Conservation (phyloP, 2,329 filamentous ascomycete genomes). For the Septoria linicola region DNA sequence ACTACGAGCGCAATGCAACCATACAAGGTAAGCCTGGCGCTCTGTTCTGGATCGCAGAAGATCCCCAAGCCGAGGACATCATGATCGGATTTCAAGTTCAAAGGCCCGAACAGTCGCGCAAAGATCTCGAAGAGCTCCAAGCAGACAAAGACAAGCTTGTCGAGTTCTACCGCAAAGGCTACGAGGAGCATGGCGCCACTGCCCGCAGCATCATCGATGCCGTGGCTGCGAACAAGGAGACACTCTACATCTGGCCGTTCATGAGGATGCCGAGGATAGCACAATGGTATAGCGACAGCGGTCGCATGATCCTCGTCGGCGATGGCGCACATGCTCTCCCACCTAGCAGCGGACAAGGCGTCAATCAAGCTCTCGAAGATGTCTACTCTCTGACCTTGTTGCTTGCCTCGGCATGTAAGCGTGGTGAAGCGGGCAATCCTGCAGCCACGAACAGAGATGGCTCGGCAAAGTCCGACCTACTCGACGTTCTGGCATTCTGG, state of each 20-base stretch:
- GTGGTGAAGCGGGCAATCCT: not conserved
- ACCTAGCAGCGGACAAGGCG: slow-evolving; percentile 56
- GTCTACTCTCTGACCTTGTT: slow-evolving; percentile 49
- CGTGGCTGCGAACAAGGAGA: slow-evolving; percentile 21
- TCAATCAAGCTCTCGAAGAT: slow-evolving; percentile 58
- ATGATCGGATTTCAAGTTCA: slow-evolving; percentile 41
- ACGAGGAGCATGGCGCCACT: slow-evolving; percentile 24
- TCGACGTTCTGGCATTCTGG: slow-evolving; percentile 26
- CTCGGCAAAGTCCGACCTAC: not conserved
- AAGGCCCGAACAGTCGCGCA: slow-evolving; percentile 34
- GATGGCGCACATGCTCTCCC: slow-evolving; percentile 59
- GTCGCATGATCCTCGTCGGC: slow-evolving; percentile 54
- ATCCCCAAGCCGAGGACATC: slow-evolving; percentile 37
- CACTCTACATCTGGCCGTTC: slow-evolving; percentile 32
- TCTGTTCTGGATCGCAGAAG: slow-evolving; percentile 43
- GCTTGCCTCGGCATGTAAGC: slow-evolving; percentile 17
- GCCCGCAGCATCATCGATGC: slow-evolving; percentile 28
- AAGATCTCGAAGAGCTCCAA: slow-evolving; percentile 38
- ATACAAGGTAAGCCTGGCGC: slow-evolving; percentile 40
- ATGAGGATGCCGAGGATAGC: slow-evolving; percentile 42
- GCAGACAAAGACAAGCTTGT: slow-evolving; percentile 32
- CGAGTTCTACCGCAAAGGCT: slow-evolving; percentile 19
- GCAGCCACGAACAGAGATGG: not conserved
- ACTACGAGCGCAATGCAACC: slow-evolving; percentile 36
- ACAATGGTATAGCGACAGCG: slow-evolving; percentile 43